Percentiles rank a stretch among this genome's conserved stretches.
Conservation (phyloP, 2,329 filamentous ascomycete species). For the Bipolaris oryzae region DNA sequence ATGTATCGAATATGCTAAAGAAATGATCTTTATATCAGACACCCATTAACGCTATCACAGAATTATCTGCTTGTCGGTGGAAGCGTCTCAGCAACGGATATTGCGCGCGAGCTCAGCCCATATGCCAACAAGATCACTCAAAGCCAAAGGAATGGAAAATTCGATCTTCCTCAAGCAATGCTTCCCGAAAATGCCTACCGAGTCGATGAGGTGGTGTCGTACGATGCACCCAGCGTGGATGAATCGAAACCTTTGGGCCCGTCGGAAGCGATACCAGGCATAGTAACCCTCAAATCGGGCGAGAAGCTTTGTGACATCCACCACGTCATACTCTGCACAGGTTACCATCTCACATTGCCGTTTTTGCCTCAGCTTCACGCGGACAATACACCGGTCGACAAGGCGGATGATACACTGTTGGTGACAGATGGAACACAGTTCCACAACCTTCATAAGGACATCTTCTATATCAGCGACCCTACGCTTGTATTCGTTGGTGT, state of each 20-base stretch:
- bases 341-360: constrained; percentile 71
- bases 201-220: constrained; percentile 59
- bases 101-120: constrained; percentile 58
- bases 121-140: constrained; percentile 57
- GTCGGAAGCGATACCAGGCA: constrained; percentile 55
- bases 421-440: constrained; percentile 68
- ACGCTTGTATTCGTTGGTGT: constrained; percentile 68
- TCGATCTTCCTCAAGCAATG: constrained; percentile 61
- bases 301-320: constrained; percentile 62
- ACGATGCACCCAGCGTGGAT: constrained; percentile 38
- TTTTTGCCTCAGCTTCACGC: constrained; percentile 63
- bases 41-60: neutral
- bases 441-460: constrained; percentile 73
- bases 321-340: constrained; percentile 68
- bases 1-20: too few relatives aligned
- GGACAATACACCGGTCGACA: constrained; percentile 51
- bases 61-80: constrained; percentile 63
- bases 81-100: constrained; percentile 62
- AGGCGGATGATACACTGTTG: constrained; percentile 61
- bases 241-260: constrained; percentile 1
- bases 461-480: constrained; percentile 73
- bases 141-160: constrained; percentile 65
- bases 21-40: neutral
- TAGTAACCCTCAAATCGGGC: constrained; percentile 61
- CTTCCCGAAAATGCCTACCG: constrained; percentile 61